phyloP scores from a whole-genome alignment of 371 early-diverging fungal genomes.

The Coemansia sp. region DNA sequence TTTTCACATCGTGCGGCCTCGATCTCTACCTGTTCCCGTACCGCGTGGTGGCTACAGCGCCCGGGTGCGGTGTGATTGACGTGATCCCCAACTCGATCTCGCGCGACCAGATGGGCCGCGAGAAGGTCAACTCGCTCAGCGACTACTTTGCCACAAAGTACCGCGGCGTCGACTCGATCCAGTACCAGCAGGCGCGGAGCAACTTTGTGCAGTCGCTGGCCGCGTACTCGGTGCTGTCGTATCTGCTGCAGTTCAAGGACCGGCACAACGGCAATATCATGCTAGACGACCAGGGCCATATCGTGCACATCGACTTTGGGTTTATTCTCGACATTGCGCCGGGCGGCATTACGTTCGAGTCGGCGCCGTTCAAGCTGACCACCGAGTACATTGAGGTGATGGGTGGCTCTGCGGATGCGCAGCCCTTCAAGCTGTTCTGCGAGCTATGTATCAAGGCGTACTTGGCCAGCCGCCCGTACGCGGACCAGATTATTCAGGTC shows the following conservation, averaged over 20 bases:
- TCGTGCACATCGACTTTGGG: constrained; percentile 99
- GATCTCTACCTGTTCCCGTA: constrained; percentile 98
- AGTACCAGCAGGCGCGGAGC: constrained; percentile 89
- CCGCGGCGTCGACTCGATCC: constrained; percentile 88
- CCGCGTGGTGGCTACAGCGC: constrained; percentile 96
- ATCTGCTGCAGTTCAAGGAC: constrained; percentile 97
- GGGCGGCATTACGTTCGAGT: constrained; percentile 98
- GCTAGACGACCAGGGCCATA: constrained; percentile 96
- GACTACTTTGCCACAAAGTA: constrained; percentile 95
- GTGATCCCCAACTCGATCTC: constrained; percentile 99
- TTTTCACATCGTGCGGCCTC: constrained; percentile 87
- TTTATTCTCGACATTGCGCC: constrained; percentile 99
- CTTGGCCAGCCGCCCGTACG: constrained; percentile 87
- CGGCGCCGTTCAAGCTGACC: constrained; percentile 98
- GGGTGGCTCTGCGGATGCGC: constrained; percentile 84
- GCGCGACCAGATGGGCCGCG: constrained; percentile 97
- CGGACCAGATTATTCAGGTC: constrained; percentile 89
- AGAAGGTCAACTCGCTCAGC: constrained; percentile 95
- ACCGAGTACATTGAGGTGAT: constrained; percentile 97
- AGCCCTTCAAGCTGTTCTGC: constrained; percentile 82
- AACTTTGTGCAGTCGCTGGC: constrained; percentile 97
- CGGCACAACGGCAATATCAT: constrained; percentile 99
- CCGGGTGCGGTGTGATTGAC: constrained; percentile 99
- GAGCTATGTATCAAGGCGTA: constrained; percentile 93
- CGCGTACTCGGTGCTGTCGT: constrained; percentile 96